Conservation (phyloP, 1,284 basidiomycete species). For the Tremellales sp. region DNA sequence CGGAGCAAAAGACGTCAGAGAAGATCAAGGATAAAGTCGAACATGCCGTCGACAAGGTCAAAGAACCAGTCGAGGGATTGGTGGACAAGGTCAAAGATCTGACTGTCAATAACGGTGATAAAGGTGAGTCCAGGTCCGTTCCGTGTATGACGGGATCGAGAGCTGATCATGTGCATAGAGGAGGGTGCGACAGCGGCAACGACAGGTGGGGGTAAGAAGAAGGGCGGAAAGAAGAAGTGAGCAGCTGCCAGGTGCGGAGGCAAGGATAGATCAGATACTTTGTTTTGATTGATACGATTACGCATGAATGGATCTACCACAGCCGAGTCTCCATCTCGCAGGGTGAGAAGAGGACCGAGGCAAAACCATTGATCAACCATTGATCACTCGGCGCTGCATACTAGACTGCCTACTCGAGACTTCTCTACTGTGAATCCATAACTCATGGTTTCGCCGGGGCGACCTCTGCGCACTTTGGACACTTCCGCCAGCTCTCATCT, state of each 20-base stretch:
- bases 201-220: constrained; percentile 13
- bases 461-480: constrained; percentile 63
- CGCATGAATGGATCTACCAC: too few relatives aligned
- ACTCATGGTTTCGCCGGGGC: constrained; percentile 53
- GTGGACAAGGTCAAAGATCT: constrained; percentile 47
- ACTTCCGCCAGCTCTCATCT: constrained; percentile 61
- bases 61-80: constrained; percentile 36
- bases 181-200: background rate
- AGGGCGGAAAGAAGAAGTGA: constrained; percentile 13
- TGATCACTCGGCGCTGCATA: too few relatives aligned
- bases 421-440: too few relatives aligned
- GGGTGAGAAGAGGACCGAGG: too few relatives aligned
- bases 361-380: too few relatives aligned
- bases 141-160: too few relatives aligned
- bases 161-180: background rate
- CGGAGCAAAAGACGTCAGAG: constrained; percentile 3
- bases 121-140: constrained; percentile 18
- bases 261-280: too few relatives aligned
- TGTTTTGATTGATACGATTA: too few relatives aligned
- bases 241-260: background rate
- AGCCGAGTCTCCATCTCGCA: too few relatives aligned
- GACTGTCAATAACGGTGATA: constrained; percentile 24
- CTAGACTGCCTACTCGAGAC: too few relatives aligned
- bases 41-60: constrained; percentile 21
- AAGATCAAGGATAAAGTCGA: constrained; percentile 16